Conservation (phyloP, 208 protist genomes). For the Naegleria lovaniensis region DNA sequence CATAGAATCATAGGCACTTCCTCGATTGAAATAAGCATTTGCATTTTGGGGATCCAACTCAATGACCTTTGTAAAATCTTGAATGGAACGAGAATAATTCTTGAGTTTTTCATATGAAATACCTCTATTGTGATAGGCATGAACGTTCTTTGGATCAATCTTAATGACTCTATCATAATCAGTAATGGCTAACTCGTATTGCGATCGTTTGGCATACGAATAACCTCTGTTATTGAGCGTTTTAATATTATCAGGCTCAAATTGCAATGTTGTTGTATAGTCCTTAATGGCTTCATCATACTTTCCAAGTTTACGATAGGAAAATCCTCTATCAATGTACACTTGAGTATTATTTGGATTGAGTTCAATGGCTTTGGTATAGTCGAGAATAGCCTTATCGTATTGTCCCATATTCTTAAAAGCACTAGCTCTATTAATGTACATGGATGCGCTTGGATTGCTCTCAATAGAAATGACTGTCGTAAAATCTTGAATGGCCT, state of each 20-base stretch:
- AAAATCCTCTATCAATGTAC: conserved; percentile 32
- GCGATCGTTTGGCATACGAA: conserved; percentile 48
- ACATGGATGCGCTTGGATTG: conserved; percentile 63
- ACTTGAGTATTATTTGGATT: background rate
- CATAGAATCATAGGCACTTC: conserved; percentile 53
- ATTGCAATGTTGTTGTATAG: conserved; percentile 58
- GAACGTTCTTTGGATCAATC: conserved; percentile 54
- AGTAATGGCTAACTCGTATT: conserved; percentile 58
- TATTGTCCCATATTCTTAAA: background rate
- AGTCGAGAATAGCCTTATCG: background rate
- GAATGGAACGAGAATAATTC: conserved; percentile 49
- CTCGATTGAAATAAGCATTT: conserved; percentile 73
- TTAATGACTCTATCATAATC: conserved; percentile 65
- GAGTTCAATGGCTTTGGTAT: background rate
- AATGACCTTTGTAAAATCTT: conserved; percentile 64
- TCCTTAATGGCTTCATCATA: conserved; percentile 62
- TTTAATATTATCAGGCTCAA: conserved; percentile 60
- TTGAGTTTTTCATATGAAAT: conserved; percentile 64
- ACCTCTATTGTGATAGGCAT: conserved; percentile 75
- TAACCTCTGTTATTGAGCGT: conserved; percentile 74
- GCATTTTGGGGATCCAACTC: conserved; percentile 79
- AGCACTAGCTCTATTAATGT: conserved; percentile 65
- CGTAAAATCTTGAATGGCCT: background rate
- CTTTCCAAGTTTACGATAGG: conserved; percentile 57
- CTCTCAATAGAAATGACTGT: background rate